Evolutionary conservation across 805 yeast genomes (phyloP), one percentile per base, ranked within the genome.

Genomic region (Candida mattraensis): DNA sequence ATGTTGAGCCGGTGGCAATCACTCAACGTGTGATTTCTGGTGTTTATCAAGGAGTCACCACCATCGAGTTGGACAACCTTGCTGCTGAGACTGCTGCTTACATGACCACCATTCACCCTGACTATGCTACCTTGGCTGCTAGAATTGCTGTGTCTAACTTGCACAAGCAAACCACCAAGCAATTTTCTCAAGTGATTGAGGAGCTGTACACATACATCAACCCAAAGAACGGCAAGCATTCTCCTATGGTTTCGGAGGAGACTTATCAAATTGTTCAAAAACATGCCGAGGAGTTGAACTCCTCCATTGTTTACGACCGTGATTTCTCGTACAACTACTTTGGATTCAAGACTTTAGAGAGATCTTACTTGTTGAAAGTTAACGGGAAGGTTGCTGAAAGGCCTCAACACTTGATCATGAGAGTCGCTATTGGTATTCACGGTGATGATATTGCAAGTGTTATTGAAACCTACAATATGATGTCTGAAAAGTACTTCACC

Each of bases 51-150:
- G 98, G 98, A 55, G 99, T 93, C 35, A 88, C 91, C 55, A 93
- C 98, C 37, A 76, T 83, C 43, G 97, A 93, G 62, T 68, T 84
- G 42, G 88, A 80, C 51, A 79, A 80, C 53, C 63, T 83, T 34
- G 66, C 98, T 31, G 97, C 98, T 28, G 99, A 93, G 66, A 88
- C 96, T 23, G 95, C 96, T 39, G 98, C 98, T 27, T 85, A 83
- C 58, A 87, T 93, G 96, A 88, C 97, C 40, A 91, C 98, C 9
- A 77, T 86, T 45, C 98, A 91, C 63, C 98, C 98, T n/a, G 98
- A 93, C 66, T 89, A 91, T 54, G 96, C 97, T 18, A 79, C 81
- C 27, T 72, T 88, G 52, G 97, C 97, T 36, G 97, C 98, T 22
- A 81, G 99, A 68, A 83, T 91, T 43, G 97, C 98, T 14, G 82